Evolutionary conservation across 371 early-diverging fungal genomes (phyloP), one percentile per base, ranked within the genome.

Genomic region (Chytridium lagenaria): DNA sequence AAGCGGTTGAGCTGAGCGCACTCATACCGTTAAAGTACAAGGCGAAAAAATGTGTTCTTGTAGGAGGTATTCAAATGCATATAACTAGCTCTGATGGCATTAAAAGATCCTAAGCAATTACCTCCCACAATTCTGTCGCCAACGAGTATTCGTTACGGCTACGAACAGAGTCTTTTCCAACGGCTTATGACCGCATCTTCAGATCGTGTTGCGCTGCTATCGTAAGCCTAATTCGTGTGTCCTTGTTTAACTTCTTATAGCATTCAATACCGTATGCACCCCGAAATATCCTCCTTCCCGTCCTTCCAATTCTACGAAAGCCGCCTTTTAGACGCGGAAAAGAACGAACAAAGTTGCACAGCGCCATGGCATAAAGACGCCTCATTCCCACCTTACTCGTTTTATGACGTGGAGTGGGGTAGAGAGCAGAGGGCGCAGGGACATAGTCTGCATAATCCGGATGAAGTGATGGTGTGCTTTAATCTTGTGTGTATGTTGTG

Each of bases 251-350:
- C 68, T 40, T 39, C 36, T 1, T 31, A 23, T 37, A 93, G 92
- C 73, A 95, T 95, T 50, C 97, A 98, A 83, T 98, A 98, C 78
- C 93, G 98, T 75, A 98, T 98, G 99, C 96, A 98, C 74, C 97
- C 98, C 1, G 87, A 88, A 19, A 97, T 98, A 50, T 95, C 95
- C 61, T 63, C 31, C 12, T 93, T 97, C 63, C 98, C 98, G 0
- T 90, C 90, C 38, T 78, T 84, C 1, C 84, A 91, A 33, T 98
- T 98, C 71, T 98, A 98, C 80, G 78, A 89, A n/a, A 86, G 88
- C 1, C 73, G 81, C 44, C 82, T 98, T 10, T 74, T 80, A 39
- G 95, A 98, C 77, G 95, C 94, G 0, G 92, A 91, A 0, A 86
- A 83, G 10, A 88, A 96, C 89, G 86, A 71, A 0, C 67, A 73